Evolutionary conservation across 768 basidiomycete genomes (phyloP).

Genomic region (Rhizopogon vulgaris): DNA sequence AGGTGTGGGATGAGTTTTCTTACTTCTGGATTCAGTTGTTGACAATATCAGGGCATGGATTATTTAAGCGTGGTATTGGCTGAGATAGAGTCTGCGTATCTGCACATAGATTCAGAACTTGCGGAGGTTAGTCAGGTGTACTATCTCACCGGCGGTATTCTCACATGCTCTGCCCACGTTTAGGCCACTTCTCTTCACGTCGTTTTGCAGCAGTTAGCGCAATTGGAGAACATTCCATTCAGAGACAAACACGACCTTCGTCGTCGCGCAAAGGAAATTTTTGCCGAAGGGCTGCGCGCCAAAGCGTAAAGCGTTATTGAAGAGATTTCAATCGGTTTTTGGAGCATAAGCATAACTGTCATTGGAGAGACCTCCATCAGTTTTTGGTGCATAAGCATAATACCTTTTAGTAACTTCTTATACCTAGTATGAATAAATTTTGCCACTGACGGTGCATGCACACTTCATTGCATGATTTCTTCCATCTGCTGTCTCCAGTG

Average conservation of each 20-base stretch:
- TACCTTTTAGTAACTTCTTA: neutral
- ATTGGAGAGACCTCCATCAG: neutral
- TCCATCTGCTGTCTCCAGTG: constrained; percentile 81
- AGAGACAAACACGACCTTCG: constrained; percentile 23
- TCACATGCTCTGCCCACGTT: neutral
- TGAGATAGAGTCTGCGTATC: constrained; percentile 23
- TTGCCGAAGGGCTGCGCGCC: constrained; percentile 9
- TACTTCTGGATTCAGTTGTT: neutral
- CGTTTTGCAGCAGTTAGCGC: constrained; percentile 18
- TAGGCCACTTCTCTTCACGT: constrained; percentile 16
- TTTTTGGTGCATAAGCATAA: neutral
- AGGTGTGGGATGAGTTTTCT: constrained; percentile 9
- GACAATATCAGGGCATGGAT: constrained; percentile 17
- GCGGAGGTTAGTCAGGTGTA: constrained; percentile 12
- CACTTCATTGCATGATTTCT: constrained; percentile 33
- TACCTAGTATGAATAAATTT: neutral
- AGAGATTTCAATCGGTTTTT: neutral
- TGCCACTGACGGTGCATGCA: neutral
- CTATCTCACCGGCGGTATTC: neutral
- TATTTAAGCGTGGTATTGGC: constrained; percentile 21
- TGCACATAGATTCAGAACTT: constrained; percentile 2
- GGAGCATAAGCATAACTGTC: no score
- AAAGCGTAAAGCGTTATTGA: neutral
- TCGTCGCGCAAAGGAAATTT: constrained; percentile 12
- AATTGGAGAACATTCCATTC: constrained; percentile 24